A percentile compares a stretch with the other conserved stretches of the same genome.
Evolutionary conservation across 1,284 basidiomycete species (phyloP).

Genomic region (Tranzscheliella williamsii): DNA sequence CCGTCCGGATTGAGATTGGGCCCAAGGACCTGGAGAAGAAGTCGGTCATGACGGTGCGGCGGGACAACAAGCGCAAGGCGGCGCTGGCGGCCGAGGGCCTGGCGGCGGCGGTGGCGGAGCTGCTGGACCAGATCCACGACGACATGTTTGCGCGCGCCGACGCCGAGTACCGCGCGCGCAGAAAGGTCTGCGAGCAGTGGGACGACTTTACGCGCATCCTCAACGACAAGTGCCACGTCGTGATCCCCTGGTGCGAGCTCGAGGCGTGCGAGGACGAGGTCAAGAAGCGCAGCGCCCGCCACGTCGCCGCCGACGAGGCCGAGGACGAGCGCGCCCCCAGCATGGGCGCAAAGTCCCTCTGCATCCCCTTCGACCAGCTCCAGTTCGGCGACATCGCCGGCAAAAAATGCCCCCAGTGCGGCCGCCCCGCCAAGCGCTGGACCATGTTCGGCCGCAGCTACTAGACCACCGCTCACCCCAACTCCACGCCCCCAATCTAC

Average conservation of each 20-base stretch:
- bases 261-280: conserved; percentile 96
- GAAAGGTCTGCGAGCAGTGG: conserved; percentile 82
- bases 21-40: conserved; percentile 86
- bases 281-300: conserved; percentile 82
- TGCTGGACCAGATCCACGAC: conserved; percentile 83
- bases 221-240: conserved; percentile 83
- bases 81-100: conserved; percentile 33
- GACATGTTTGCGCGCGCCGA: conserved; percentile 86
- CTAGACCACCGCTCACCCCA: conserved; percentile 12
- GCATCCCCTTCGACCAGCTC: conserved; percentile 94
- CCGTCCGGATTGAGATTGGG: conserved; percentile 93
- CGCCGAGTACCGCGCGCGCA: conserved; percentile 72
- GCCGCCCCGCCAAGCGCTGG: conserved; percentile 56
- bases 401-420: conserved; percentile 56
- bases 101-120: conserved; percentile 47
- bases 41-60: conserved; percentile 81
- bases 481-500: too few relatives aligned
- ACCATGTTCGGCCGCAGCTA: conserved; percentile 60
- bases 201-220: conserved; percentile 84
- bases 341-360: conserved; percentile 96
- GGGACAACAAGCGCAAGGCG: conserved; percentile 72
- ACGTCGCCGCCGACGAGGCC: conserved; percentile 40
- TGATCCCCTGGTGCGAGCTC: conserved; percentile 95
- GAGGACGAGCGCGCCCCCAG: conserved; percentile 83
- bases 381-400: conserved; percentile 52